phyloP scores from a whole-genome alignment of 2,329 filamentous ascomycete genomes.

The Annulohypoxylon truncatum region DNA sequence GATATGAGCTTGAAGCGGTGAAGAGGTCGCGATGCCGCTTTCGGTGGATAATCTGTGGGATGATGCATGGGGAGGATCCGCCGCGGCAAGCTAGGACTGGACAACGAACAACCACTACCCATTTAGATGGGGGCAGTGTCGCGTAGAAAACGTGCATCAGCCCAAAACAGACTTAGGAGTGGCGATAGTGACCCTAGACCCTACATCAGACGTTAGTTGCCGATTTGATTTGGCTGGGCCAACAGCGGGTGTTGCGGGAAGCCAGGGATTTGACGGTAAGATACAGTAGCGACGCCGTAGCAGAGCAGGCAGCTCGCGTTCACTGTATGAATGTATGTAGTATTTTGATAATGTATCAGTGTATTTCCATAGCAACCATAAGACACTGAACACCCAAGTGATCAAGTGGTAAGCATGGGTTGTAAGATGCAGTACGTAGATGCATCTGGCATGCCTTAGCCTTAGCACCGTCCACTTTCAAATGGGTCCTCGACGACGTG shows the following conservation, averaged over 20 bases:
- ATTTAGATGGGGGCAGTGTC: conserved; percentile 33
- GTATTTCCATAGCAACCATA: conserved; percentile 37
- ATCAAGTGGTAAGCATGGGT: conserved; percentile 13
- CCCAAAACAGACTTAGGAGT: conserved; percentile 35
- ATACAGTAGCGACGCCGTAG: conserved; percentile 13
- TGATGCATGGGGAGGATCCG: conserved; percentile 43
- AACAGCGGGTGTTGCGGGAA: conserved; percentile 38
- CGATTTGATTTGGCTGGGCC: conserved; percentile 39
- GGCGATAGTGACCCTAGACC: conserved; percentile 38
- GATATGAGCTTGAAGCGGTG: conserved; percentile 45
- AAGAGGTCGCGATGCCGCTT: conserved; percentile 46
- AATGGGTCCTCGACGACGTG: conserved; percentile 46
- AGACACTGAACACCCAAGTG: not conserved
- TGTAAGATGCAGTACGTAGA: conserved; percentile 27
- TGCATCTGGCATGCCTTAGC: conserved; percentile 43
- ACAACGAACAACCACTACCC: conserved; percentile 41
- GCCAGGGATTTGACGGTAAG: conserved; percentile 32
- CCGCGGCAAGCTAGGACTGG: conserved; percentile 25
- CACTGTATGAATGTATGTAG: not conserved
- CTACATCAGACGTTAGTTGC: conserved; percentile 43
- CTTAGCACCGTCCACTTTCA: conserved; percentile 35
- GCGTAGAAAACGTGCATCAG: conserved; percentile 28
- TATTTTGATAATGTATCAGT: too few relatives aligned
- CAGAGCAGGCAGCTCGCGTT: conserved; percentile 3
- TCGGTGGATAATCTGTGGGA: conserved; percentile 42